phyloP scores from a whole-genome alignment of 2,329 filamentous ascomycete species.

The Coniochaeta sp. region DNA sequence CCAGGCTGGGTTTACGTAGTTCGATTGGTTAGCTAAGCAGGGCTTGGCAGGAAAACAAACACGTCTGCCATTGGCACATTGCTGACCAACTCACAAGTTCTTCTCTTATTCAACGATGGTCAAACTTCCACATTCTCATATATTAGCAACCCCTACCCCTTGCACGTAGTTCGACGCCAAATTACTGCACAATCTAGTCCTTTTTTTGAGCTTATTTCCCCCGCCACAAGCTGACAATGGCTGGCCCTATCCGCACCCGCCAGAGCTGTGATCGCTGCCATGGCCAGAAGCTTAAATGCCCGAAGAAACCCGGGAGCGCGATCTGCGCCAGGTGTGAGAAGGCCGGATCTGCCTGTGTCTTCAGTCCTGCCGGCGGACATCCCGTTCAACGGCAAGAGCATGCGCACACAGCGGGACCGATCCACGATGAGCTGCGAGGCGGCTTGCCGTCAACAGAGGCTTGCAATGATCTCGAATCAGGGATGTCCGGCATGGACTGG shows the following conservation, averaged over 20 bases:
- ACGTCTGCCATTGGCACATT: too few relatives aligned
- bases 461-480: neutral
- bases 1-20: too few relatives aligned
- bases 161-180: too few relatives aligned
- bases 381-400: neutral
- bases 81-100: too few relatives aligned
- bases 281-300: constrained; percentile 38
- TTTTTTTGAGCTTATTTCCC: too few relatives aligned
- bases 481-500: neutral
- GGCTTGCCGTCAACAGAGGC: neutral
- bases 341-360: constrained; percentile 31
- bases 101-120: too few relatives aligned
- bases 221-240: constrained; percentile 8
- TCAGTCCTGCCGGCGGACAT: constrained; percentile 27
- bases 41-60: too few relatives aligned
- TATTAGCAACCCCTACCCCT: too few relatives aligned
- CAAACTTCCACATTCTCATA: too few relatives aligned
- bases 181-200: too few relatives aligned
- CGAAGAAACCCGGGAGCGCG: constrained; percentile 26
- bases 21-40: too few relatives aligned
- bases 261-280: constrained; percentile 38
- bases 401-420: neutral
- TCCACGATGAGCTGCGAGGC: neutral
- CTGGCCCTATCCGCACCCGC: constrained; percentile 17
- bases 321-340: constrained; percentile 34